Conservation (phyloP, 1,284 basidiomycete species). For the Microbotryomycetes sp. region DNA sequence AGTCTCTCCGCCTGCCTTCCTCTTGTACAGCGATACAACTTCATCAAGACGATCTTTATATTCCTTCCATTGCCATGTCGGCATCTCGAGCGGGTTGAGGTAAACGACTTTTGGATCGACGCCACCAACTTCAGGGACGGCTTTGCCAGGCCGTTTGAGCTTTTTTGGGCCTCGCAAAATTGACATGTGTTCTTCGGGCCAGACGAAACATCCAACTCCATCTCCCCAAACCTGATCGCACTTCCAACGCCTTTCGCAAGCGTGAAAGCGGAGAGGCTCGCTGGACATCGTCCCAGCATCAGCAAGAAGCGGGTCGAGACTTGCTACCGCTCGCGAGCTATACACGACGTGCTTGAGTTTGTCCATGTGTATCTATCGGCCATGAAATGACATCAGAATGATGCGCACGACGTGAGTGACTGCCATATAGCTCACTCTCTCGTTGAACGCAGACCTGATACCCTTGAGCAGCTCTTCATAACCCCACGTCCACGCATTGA, state of each 20-base stretch:
- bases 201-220: constrained; percentile 27
- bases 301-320: constrained; percentile 55
- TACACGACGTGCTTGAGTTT: constrained; percentile 72
- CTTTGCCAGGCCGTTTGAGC: constrained; percentile 5
- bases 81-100: constrained; percentile 66
- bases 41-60: constrained; percentile 51
- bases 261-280: constrained; percentile 66
- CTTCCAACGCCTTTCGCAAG: constrained; percentile 73
- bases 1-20: constrained; percentile 5
- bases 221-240: constrained; percentile 47
- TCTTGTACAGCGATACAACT: constrained; percentile 38
- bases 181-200: constrained; percentile 14
- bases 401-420: background rate
- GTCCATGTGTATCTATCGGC: constrained; percentile 70
- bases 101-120: constrained; percentile 52
- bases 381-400: background rate
- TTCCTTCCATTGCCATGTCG: constrained; percentile 52
- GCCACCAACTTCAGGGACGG: background rate
- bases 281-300: constrained; percentile 58
- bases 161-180: constrained; percentile 13
- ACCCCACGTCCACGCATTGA: constrained; percentile 91
- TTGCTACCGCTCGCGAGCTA: constrained; percentile 28
- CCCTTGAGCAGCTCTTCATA: constrained; percentile 63
- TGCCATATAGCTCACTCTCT: constrained; percentile 47
- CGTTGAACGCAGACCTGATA: constrained; percentile 56